These are phyloP conservation scores for Rhizopogon salebrosus DNA, from an alignment of 768 basidiomycete genomes.

Conservation along the genomic window DNA sequence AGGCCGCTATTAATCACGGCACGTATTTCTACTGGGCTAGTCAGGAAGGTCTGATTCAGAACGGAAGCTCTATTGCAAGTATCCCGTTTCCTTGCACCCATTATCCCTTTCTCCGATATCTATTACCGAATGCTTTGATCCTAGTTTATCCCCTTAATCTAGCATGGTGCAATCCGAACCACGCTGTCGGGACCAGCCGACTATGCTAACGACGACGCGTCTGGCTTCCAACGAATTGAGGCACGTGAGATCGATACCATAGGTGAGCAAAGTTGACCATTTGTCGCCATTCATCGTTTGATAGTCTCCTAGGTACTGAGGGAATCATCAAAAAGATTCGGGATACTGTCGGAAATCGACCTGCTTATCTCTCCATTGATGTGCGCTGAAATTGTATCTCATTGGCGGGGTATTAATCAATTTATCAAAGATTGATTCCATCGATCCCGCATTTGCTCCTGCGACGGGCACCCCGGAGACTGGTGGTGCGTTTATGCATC, in stretches of 20 bases:
- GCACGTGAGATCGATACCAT: conserved; percentile 82
- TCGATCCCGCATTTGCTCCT: conserved; percentile 79
- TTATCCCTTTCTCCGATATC: conserved; percentile 12
- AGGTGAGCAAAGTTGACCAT: conserved; percentile 34
- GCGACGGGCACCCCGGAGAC: conserved; percentile 85
- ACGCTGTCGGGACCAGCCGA: conserved; percentile 75
- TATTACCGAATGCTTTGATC: conserved; percentile 51
- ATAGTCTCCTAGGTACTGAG: conserved; percentile 44
- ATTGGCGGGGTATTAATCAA: background rate
- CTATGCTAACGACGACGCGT: conserved; percentile 69
- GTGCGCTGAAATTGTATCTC: conserved; percentile 32
- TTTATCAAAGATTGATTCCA: conserved; percentile 58
- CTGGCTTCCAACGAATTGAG: conserved; percentile 79
- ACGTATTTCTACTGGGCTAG: conserved; percentile 91
- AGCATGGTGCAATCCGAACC: conserved; percentile 87
- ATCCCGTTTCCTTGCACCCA: conserved; percentile 26
- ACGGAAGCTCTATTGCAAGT: conserved; percentile 83
- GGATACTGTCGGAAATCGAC: conserved; percentile 65
- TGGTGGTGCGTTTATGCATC: conserved; percentile 39
- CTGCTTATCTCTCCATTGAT: conserved; percentile 77
- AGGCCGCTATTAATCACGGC: conserved; percentile 79
- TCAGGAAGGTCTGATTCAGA: conserved; percentile 73
- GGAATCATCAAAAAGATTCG: conserved; percentile 81
- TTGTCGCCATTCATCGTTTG: background rate
- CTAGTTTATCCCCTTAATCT: conserved; percentile 54